These are phyloP conservation scores for Paramyrothecium sp. DNA, from an alignment of 2,329 filamentous ascomycete genomes.

Conservation along the genomic window DNA sequence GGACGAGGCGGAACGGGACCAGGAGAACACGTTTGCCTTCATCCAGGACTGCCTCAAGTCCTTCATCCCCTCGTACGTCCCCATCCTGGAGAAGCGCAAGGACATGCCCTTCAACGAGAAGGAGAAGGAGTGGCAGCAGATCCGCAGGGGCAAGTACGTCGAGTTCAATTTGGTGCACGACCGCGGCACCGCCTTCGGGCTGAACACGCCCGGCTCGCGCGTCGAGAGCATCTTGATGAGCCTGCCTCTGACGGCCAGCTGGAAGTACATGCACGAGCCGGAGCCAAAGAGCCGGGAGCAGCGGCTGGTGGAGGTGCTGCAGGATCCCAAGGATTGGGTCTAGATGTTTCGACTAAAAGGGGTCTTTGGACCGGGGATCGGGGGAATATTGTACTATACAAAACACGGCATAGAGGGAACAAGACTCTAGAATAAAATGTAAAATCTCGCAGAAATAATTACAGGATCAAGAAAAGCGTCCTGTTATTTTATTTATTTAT, in stretches of 20 bases:
- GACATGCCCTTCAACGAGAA: conserved; percentile 84
- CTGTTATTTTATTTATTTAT: too few species aligned
- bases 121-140: conserved; percentile 96
- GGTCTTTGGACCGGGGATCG: not conserved
- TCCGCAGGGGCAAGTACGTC: conserved; percentile 91
- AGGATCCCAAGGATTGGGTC: conserved; percentile 66
- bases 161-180: conserved; percentile 99
- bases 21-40: conserved; percentile 88
- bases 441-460: not conserved
- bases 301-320: conserved; percentile 71
- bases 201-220: conserved; percentile 87
- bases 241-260: conserved; percentile 85
- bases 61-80: conserved; percentile 88
- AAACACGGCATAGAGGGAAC: not conserved
- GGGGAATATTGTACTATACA: not conserved
- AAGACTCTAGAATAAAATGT: not conserved
- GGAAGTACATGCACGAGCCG: conserved; percentile 93
- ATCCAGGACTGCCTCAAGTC: conserved; percentile 80
- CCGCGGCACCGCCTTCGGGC: conserved; percentile 87
- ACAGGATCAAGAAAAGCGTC: not conserved
- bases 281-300: conserved; percentile 75
- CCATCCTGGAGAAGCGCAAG: conserved; percentile 84
- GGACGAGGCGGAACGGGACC: conserved; percentile 80
- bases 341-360: conserved; percentile 24
- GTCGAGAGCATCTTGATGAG: conserved; percentile 99